Conservation (phyloP, 345 rosid genomes). For the Combretum micranthum region DNA sequence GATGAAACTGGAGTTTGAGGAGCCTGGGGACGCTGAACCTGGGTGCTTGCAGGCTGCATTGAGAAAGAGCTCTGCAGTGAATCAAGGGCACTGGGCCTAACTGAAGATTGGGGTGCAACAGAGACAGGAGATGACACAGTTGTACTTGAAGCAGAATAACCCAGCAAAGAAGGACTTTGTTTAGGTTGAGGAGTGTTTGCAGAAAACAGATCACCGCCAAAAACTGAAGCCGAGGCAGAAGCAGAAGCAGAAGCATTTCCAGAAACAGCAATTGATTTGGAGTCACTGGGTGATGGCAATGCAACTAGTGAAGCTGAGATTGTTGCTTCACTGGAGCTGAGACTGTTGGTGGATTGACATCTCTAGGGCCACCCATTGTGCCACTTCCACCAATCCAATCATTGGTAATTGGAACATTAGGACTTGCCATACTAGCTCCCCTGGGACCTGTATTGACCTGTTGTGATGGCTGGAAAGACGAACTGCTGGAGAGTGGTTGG, state of each 20-base stretch:
- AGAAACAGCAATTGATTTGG: constrained; percentile 46
- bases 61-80: constrained; percentile 65
- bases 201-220: constrained; percentile 59
- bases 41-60: constrained; percentile 55
- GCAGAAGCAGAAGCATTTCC: constrained; percentile 49
- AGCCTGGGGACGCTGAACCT: constrained; percentile 39
- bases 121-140: constrained; percentile 41
- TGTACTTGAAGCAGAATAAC: constrained; percentile 37
- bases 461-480: constrained; percentile 41
- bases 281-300: constrained; percentile 27
- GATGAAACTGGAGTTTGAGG: constrained; percentile 41
- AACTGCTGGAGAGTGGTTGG: constrained; percentile 45
- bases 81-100: constrained; percentile 53
- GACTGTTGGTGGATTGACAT: constrained; percentile 27
- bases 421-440: constrained; percentile 34
- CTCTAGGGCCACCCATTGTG: constrained; percentile 37
- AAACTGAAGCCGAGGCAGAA: constrained; percentile 24
- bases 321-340: constrained; percentile 32
- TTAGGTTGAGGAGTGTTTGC: constrained; percentile 30
- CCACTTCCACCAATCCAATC: constrained; percentile 56
- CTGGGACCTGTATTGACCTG: constrained; percentile 33
- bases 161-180: constrained; percentile 37
- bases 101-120: constrained; percentile 39
- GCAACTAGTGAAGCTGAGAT: constrained; percentile 27
- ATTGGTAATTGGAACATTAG: constrained; percentile 36